Evolutionary conservation across 2,329 filamentous ascomycete genomes (phyloP).

Genomic region (Colletotrichum sp.): DNA sequence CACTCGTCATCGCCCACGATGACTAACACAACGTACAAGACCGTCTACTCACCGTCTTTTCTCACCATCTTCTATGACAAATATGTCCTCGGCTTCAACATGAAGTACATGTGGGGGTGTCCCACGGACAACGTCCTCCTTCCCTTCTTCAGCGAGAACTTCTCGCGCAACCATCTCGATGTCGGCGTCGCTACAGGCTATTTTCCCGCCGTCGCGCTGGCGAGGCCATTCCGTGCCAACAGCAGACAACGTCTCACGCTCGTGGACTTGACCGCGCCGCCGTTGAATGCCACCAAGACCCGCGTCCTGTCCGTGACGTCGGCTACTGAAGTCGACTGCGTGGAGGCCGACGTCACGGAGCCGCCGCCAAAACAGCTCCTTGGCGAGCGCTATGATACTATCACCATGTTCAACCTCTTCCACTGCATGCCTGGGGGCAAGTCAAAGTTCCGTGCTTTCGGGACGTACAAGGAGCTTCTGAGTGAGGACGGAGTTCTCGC

Average conservation of each 20-base stretch:
- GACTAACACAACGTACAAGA: conserved; percentile 6
- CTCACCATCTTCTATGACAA: conserved; percentile 31
- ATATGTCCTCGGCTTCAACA: conserved; percentile 37
- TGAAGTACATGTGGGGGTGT: conserved; percentile 40
- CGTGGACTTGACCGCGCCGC: conserved; percentile 37
- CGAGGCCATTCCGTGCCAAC: conserved; percentile 14
- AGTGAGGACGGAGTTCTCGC: conserved; percentile 37
- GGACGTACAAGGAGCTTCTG: conserved; percentile 33
- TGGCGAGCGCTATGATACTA: conserved; percentile 39
- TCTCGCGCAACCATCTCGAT: conserved; percentile 41
- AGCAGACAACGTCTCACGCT: conserved; percentile 34
- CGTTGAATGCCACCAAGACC: conserved; percentile 31
- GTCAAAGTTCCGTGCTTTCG: conserved; percentile 34
- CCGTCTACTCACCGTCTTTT: conserved; percentile 11
- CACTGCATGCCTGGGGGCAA: conserved; percentile 42
- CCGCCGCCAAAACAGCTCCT: conserved; percentile 30
- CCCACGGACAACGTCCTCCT: conserved; percentile 30
- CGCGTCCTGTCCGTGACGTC: conserved; percentile 26
- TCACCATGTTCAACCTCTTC: conserved; percentile 46
- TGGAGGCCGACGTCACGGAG: conserved; percentile 39
- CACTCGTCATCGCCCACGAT: neutral
- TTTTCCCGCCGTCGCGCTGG: conserved; percentile 34
- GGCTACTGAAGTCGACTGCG: conserved; percentile 25
- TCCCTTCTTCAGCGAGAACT: conserved; percentile 36
- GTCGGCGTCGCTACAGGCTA: conserved; percentile 44